These are phyloP conservation scores for Micromonas commoda DNA, from an alignment of 139 green algal species.

Conservation along the genomic window DNA sequence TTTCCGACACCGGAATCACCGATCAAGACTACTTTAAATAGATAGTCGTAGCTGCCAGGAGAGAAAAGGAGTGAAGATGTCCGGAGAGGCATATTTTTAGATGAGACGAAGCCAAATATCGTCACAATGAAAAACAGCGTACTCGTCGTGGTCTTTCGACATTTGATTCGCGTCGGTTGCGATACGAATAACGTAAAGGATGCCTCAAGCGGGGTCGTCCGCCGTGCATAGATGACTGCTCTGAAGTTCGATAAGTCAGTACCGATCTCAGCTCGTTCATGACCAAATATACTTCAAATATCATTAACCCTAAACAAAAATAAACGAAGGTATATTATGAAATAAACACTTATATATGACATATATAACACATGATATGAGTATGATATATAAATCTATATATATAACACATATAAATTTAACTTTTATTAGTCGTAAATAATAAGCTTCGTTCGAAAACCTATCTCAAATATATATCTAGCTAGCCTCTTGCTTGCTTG, in stretches of 20 bases:
- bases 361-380: neutral
- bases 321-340: neutral
- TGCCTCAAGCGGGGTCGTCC: neutral
- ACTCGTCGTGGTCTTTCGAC: neutral
- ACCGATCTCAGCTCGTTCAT: neutral
- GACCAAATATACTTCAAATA: neutral
- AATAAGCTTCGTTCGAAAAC: no score
- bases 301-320: neutral
- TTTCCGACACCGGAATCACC: constrained; percentile 97
- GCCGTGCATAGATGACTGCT: neutral
- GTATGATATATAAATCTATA: neutral
- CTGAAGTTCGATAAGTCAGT: neutral
- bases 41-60: constrained; percentile 81
- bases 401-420: neutral
- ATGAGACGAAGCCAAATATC: neutral
- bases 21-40: constrained; percentile 99
- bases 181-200: neutral
- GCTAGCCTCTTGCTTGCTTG: no score
- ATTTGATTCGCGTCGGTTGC: neutral
- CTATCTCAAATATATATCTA: no score
- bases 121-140: neutral
- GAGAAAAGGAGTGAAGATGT: neutral
- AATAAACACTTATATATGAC: neutral
- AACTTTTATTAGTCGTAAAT: no score
- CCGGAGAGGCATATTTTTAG: neutral